Base-by-base conservation (phyloP, 2,329 filamentous ascomycete genomes). In the Diaporthe vexans region DNA sequence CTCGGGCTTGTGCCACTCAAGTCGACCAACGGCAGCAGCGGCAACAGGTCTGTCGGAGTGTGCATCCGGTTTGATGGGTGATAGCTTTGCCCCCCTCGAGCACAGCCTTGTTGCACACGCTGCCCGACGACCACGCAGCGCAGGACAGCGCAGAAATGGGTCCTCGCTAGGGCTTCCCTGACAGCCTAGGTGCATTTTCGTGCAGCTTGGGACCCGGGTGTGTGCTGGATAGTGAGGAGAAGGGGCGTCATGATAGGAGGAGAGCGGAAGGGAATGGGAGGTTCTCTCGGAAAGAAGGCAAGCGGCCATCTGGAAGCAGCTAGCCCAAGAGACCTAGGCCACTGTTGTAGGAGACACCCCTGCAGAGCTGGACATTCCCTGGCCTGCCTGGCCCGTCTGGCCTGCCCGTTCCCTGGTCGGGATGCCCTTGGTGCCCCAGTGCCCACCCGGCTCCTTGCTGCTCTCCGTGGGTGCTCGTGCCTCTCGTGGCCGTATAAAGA, bases 371-470 rank as follows among this genome's bases (percentile, higher is more conserved):
- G 59, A n/a, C 37, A 40, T 40, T 40, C 37, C 37, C 37, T 40
- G 37, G 37, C 43, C 43, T 17, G 11, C 24, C 54, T 56, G 52
- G 26, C 29, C 29, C 26, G 54, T 37, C 29, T 43, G 40, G 40
- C 40, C 40, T 43, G 40, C 17, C 43, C 54, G 2, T 35, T 29
- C 11, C 59, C 26, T 48, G 43, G 61, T 33, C 35, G 57, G 57
- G 35, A 21, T 48, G 46, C 54, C 54, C 29, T 46, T 4, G 46
- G 11, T 21, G 24, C 24, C 24, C 59, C 59, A 48, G 59, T 63
- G 40, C 59, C 59, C 59, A 63, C 59, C 59, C n/a, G 17, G 35
- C 57, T 61, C 57, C 57, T 61, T 61, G 57, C 63, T 67, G 29
- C 29, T 40, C 21, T 67, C 29, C 43, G 43, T 51, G 37, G 37